Evolutionary conservation across 2,329 filamentous ascomycete genomes (phyloP).

Genomic region (Diaporthe sp.): DNA sequence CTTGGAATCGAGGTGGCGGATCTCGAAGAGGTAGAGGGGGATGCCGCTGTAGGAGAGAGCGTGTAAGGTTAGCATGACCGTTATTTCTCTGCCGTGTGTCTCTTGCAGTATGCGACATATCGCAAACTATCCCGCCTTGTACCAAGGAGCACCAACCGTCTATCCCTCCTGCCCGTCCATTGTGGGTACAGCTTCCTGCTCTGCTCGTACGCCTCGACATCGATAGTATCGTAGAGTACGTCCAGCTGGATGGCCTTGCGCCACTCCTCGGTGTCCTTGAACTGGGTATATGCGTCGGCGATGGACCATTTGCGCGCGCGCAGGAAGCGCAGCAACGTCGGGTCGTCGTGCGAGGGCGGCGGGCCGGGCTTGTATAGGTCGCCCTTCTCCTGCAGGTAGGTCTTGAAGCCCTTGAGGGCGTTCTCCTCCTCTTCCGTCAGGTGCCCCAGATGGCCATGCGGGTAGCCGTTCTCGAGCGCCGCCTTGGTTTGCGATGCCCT

Average conservation of each 20-base stretch:
- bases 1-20: conserved; percentile 85
- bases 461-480: conserved; percentile 65
- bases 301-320: conserved; percentile 86
- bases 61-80: neutral
- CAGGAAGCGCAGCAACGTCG: conserved; percentile 83
- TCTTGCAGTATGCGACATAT: neutral
- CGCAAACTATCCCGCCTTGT: rapidly evolving
- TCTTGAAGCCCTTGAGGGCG: conserved; percentile 80
- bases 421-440: conserved; percentile 76
- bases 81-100: conserved; percentile 3
- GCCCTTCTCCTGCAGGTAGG: conserved; percentile 73
- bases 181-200: conserved; percentile 88
- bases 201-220: conserved; percentile 85
- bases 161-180: conserved; percentile 93
- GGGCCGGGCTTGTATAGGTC: conserved; percentile 70
- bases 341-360: conserved; percentile 77
- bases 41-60: conserved; percentile 73
- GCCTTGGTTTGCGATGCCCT: conserved; percentile 38
- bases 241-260: conserved; percentile 83
- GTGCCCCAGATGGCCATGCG: conserved; percentile 84
- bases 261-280: conserved; percentile 91
- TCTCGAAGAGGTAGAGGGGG: conserved; percentile 91
- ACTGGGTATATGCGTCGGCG: conserved; percentile 83
- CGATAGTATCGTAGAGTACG: conserved; percentile 86
- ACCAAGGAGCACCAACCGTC: conserved; percentile 50